These are phyloP conservation scores for Rhynchosporium agropyri DNA, from an alignment of 2,329 filamentous ascomycete genomes.

Conservation along the genomic window DNA sequence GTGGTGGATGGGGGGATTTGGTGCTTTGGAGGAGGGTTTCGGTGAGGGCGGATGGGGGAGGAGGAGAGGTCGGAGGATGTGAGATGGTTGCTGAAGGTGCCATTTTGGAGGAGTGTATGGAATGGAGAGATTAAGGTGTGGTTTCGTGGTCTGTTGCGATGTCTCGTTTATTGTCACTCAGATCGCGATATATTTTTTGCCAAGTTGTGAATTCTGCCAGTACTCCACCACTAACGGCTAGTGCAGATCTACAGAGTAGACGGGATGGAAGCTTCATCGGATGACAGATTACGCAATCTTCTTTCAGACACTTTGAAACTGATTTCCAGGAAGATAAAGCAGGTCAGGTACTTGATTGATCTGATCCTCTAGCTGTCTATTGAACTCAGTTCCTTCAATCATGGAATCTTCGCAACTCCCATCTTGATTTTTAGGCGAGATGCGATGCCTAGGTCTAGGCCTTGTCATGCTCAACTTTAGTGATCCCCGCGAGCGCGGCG, in stretches of 20 bases:
- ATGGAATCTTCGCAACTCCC: too few species aligned
- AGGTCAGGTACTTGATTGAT: too few species aligned
- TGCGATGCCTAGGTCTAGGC: too few species aligned
- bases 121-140: background rate
- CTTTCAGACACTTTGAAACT: too few species aligned
- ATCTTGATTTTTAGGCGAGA: too few species aligned
- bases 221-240: background rate
- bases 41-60: constrained; percentile 33
- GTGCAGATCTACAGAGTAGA: too few species aligned
- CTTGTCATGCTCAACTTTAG: too few species aligned
- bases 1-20: constrained; percentile 35
- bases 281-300: background rate
- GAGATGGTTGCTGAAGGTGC: constrained; percentile 21
- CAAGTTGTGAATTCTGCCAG: background rate
- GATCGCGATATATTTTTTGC: background rate
- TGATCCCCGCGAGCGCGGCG: background rate
- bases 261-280: background rate
- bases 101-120: background rate
- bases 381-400: too few species aligned
- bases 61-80: constrained; percentile 14
- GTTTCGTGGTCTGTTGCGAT: background rate
- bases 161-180: background rate
- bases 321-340: too few species aligned
- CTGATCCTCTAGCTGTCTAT: too few species aligned
- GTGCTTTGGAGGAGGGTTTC: constrained; percentile 36